Evolutionary conservation across 164 flowering plant species (phyloP).

Genomic region (Vitis vinifera): DNA sequence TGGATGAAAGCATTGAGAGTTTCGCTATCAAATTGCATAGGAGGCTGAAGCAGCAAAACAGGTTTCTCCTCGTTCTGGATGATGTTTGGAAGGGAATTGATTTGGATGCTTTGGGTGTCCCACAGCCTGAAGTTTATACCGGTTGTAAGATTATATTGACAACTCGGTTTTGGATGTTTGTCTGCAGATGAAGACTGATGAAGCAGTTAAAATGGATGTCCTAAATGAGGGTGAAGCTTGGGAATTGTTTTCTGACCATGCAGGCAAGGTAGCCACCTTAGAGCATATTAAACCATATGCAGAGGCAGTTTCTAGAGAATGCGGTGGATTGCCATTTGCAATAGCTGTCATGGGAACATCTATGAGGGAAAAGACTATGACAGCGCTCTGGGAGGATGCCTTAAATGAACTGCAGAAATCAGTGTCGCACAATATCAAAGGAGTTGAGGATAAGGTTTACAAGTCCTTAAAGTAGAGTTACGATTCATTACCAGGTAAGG

Average conservation of each 20-base stretch:
- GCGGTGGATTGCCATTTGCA: conserved; percentile 31
- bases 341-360: conserved; percentile 17
- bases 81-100: conserved; percentile 26
- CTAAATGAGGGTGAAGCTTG: conserved; percentile 25
- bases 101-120: conserved; percentile 26
- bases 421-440: not conserved
- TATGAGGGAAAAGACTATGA: conserved; percentile 14
- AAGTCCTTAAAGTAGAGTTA: conserved; percentile 17
- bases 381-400: conserved; percentile 22
- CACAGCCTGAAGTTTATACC: conserved; percentile 2
- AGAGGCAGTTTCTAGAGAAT: conserved; percentile 11
- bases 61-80: conserved; percentile 25
- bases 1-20: not conserved
- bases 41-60: conserved; percentile 8
- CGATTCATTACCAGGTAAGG: conserved; percentile 12
- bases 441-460: not conserved
- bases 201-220: conserved; percentile 11
- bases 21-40: not conserved
- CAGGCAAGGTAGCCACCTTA: conserved; percentile 1
- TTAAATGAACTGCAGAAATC: conserved; percentile 6
- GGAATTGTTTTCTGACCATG: conserved; percentile 15
- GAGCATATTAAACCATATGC: conserved; percentile 5
- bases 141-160: conserved; percentile 25
- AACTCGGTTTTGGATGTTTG: conserved; percentile 23
- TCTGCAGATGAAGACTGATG: conserved; percentile 21